A percentile compares a stretch with the other conserved stretches of the same genome.
These are phyloP conservation scores for Circinella umbellata DNA, from an alignment of 371 early-diverging fungal species.

Conservation along the genomic window DNA sequence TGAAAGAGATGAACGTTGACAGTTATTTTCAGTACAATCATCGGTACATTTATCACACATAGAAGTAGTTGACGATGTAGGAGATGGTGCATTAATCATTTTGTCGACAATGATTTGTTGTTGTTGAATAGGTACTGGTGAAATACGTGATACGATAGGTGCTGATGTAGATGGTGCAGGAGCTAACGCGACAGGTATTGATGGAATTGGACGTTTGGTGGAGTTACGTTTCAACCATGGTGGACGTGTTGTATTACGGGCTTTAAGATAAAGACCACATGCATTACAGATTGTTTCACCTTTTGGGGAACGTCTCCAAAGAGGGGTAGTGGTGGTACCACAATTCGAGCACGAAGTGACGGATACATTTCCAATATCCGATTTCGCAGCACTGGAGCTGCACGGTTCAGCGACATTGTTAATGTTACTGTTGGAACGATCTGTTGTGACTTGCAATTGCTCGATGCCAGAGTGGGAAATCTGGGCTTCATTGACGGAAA, in stretches of 20 bases:
- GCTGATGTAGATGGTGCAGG: slow-evolving; percentile 31
- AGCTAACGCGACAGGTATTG: slow-evolving; percentile 35
- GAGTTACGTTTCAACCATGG: slow-evolving; percentile 74
- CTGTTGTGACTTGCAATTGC: slow-evolving; percentile 31
- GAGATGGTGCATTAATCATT: neutral
- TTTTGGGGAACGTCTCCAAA: slow-evolving; percentile 89
- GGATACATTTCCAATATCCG: slow-evolving; percentile 54
- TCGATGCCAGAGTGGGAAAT: slow-evolving; percentile 49
- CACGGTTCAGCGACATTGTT: slow-evolving; percentile 50
- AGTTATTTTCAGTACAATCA: neutral
- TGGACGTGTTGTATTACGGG: slow-evolving; percentile 82
- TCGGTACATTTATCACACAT: neutral
- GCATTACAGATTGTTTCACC: slow-evolving; percentile 92
- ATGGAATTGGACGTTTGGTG: slow-evolving; percentile 33
- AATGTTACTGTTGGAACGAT: slow-evolving; percentile 48
- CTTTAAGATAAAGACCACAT: slow-evolving; percentile 88
- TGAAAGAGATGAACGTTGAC: slow-evolving; percentile 23
- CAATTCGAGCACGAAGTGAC: slow-evolving; percentile 86
- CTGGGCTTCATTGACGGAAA: slow-evolving; percentile 36
- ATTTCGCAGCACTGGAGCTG: slow-evolving; percentile 63
- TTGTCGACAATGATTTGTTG: neutral
- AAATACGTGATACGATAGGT: slow-evolving; percentile 11
- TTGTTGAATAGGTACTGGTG: neutral
- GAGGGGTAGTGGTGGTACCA: slow-evolving; percentile 86
- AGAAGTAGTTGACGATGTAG: slow-evolving; percentile 5